Conservation (phyloP, 192 early-diverging fungal species). For the Podila clonocystis region DNA sequence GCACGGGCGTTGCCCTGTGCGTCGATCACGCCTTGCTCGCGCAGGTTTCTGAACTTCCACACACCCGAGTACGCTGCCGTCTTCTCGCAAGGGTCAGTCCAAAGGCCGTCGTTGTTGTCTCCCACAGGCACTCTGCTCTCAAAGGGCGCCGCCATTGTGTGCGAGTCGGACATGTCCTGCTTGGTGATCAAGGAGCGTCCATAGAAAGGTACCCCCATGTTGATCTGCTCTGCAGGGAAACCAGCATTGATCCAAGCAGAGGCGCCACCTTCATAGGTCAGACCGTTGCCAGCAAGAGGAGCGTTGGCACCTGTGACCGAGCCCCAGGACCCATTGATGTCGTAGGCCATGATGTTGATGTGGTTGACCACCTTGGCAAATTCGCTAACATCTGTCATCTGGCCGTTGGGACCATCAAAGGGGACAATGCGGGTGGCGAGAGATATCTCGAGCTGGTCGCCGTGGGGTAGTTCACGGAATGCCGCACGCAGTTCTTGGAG, state of each 20-base stretch:
- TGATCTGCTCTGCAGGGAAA: slow-evolving; percentile 69
- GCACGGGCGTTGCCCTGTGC: slow-evolving; percentile 43
- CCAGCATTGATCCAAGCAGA: slow-evolving; percentile 65
- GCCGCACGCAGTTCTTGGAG: slow-evolving; percentile 65
- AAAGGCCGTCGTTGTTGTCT: slow-evolving; percentile 65
- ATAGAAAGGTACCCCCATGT: slow-evolving; percentile 70
- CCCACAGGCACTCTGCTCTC: slow-evolving; percentile 55
- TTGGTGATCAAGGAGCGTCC: slow-evolving; percentile 57
- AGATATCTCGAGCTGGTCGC: slow-evolving; percentile 62
- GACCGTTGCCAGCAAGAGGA: slow-evolving; percentile 36
- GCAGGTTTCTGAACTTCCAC: slow-evolving; percentile 75
- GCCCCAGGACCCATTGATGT: slow-evolving; percentile 55
- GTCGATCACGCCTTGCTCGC: slow-evolving; percentile 62
- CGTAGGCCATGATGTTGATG: slow-evolving; percentile 78
- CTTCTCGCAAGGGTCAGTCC: slow-evolving; percentile 61
- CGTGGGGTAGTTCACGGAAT: slow-evolving; percentile 52
- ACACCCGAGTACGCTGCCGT: slow-evolving; percentile 61
- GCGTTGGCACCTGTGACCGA: slow-evolving; percentile 59
- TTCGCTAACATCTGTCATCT: slow-evolving; percentile 63
- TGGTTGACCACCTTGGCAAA: slow-evolving; percentile 69
- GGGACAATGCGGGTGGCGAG: slow-evolving; percentile 71
- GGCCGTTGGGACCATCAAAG: slow-evolving; percentile 62
- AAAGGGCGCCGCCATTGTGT: slow-evolving; percentile 34
- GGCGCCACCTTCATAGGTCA: slow-evolving; percentile 60
- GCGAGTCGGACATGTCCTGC: slow-evolving; percentile 4